Percentiles rank a stretch among this genome's conserved stretches.
Conservation (phyloP, 2,329 filamentous ascomycete species). For the Trichophyton rubrum region DNA sequence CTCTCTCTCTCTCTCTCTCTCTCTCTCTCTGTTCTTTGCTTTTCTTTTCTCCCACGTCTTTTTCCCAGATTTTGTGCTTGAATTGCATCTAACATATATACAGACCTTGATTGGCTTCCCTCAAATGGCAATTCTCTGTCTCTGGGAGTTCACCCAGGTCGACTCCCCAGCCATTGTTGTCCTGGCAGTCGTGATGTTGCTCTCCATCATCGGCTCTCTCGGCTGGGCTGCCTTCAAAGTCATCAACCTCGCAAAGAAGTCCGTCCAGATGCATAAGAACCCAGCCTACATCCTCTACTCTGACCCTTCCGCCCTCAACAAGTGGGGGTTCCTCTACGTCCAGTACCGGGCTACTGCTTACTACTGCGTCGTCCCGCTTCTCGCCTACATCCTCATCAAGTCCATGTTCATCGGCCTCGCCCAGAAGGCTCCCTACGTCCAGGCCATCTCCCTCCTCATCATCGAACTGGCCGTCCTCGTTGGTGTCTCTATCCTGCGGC, state of each 20-base stretch:
- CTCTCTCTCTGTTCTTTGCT: too few species aligned
- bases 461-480: conserved; percentile 72
- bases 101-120: conserved; percentile 76
- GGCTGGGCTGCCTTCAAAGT: conserved; percentile 84
- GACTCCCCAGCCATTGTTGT: conserved; percentile 81
- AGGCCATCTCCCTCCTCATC: conserved; percentile 70
- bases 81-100: not conserved
- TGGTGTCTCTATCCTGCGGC: conserved; percentile 63
- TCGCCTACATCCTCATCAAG: conserved; percentile 74
- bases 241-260: conserved; percentile 75
- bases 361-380: conserved; percentile 76
- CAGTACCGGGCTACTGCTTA: conserved; percentile 93
- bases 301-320: conserved; percentile 84
- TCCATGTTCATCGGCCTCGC: conserved; percentile 75
- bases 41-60: not conserved
- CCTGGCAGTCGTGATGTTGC: conserved; percentile 75
- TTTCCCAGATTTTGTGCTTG: not conserved
- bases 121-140: conserved; percentile 75
- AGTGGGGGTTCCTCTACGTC: conserved; percentile 96
- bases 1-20: too few species aligned
- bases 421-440: conserved; percentile 57
- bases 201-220: conserved; percentile 65
- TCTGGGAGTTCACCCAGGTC: conserved; percentile 81
- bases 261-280: conserved; percentile 84
- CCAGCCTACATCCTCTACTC: conserved; percentile 95